phyloP scores from a whole-genome alignment of 768 basidiomycete species.

The Gyrodon lividus region DNA sequence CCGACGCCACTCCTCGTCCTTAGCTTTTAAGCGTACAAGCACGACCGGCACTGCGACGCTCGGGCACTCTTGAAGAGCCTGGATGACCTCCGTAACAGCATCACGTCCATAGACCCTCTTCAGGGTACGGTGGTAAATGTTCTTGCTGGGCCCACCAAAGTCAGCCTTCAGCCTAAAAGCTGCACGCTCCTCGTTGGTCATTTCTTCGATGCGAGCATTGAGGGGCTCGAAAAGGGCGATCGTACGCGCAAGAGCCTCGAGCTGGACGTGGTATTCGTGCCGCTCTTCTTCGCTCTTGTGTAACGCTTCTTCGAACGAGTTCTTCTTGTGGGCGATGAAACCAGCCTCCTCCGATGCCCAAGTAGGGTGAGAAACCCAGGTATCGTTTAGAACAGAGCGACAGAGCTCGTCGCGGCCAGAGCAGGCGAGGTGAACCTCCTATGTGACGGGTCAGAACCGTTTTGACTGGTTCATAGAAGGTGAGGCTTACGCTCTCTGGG shows the following conservation, averaged over 20 bases:
- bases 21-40: conserved; percentile 81
- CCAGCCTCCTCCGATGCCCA: conserved; percentile 97
- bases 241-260: conserved; percentile 87
- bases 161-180: conserved; percentile 80
- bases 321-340: conserved; percentile 95
- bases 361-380: conserved; percentile 98
- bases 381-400: conserved; percentile 94
- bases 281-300: conserved; percentile 98
- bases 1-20: conserved; percentile 96
- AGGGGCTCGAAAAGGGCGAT: conserved; percentile 91
- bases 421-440: conserved; percentile 90
- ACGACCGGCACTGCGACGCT: conserved; percentile 90
- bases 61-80: conserved; percentile 90
- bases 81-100: conserved; percentile 69
- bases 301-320: conserved; percentile 90
- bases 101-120: conserved; percentile 93
- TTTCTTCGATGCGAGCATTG: conserved; percentile 77
- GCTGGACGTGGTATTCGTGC: conserved; percentile 95
- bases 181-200: conserved; percentile 84
- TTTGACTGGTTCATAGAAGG: background rate
- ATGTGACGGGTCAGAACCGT: conserved; percentile 9
- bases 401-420: conserved; percentile 94
- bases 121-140: conserved; percentile 88
- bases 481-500: conserved; percentile 74
- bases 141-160: conserved; percentile 85